These are phyloP conservation scores for Microsporum ferrugineum DNA, from an alignment of 2,329 filamentous ascomycete species.

Conservation along the genomic window DNA sequence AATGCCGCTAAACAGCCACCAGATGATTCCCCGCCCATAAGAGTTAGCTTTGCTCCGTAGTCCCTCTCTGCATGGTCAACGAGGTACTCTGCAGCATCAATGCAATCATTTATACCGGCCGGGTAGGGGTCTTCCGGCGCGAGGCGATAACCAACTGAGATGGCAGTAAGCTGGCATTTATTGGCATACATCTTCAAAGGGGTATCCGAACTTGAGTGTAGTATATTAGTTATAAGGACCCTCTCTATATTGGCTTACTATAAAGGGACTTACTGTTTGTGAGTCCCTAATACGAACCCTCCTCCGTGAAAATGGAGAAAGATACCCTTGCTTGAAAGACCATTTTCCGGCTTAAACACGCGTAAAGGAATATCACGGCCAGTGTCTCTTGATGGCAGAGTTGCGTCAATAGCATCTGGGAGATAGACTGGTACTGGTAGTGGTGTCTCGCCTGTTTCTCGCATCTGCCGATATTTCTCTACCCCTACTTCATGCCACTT, in stretches of 20 bases:
- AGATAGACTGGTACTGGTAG: constrained; percentile 39
- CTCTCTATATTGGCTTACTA: not conserved
- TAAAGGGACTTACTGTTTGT: constrained; percentile 21
- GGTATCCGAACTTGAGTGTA: constrained; percentile 33
- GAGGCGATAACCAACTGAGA: constrained; percentile 49
- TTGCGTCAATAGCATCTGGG: constrained; percentile 36
- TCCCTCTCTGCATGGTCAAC: constrained; percentile 35
- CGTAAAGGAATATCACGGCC: constrained; percentile 43
- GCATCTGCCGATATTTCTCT: constrained; percentile 43
- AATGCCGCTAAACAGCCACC: constrained; percentile 42
- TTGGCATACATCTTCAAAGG: constrained; percentile 43
- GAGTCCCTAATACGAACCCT: constrained; percentile 29
- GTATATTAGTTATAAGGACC: not conserved
- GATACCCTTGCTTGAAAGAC: constrained; percentile 29
- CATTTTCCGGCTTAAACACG: constrained; percentile 41
- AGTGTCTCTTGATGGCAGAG: constrained; percentile 42
- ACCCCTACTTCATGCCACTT: constrained; percentile 29
- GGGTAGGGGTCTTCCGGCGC: constrained; percentile 51
- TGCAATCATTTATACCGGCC: constrained; percentile 44
- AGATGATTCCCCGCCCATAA: constrained; percentile 42
- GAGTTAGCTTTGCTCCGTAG: constrained; percentile 34
- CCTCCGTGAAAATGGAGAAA: constrained; percentile 48
- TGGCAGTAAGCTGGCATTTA: constrained; percentile 37
- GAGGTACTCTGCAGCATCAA: constrained; percentile 46
- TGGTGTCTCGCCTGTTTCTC: constrained; percentile 42